These are phyloP conservation scores for Panus rudis DNA, from an alignment of 768 basidiomycete genomes.

Conservation along the genomic window DNA sequence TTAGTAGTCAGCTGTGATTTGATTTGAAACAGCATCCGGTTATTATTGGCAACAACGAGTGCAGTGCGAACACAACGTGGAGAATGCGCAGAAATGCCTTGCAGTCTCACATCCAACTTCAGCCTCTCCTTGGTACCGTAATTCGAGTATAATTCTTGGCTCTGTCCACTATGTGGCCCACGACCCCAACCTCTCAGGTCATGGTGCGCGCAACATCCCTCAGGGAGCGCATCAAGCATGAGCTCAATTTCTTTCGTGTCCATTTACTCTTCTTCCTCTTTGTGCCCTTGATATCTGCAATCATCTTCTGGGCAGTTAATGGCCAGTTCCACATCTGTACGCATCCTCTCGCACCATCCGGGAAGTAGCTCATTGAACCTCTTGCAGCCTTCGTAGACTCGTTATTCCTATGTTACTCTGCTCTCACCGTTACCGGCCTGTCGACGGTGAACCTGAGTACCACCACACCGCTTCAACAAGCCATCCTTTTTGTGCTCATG, in stretches of 20 bases:
- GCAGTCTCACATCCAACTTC: too few relatives aligned
- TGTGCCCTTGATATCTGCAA: constrained; percentile 52
- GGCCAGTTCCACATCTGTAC: constrained; percentile 34
- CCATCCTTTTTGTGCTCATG: constrained; percentile 50
- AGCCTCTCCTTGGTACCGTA: too few relatives aligned
- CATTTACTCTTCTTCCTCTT: constrained; percentile 45
- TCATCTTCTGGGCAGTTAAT: constrained; percentile 62
- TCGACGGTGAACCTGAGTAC: constrained; percentile 44
- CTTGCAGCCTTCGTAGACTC: constrained; percentile 43
- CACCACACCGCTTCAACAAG: constrained; percentile 41
- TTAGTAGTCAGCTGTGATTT: too few relatives aligned
- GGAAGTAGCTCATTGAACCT: neutral
- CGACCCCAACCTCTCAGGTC: too few relatives aligned
- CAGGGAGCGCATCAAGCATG: too few relatives aligned
- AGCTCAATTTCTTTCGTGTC: constrained; percentile 46
- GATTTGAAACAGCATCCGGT: too few relatives aligned
- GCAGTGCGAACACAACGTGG: too few relatives aligned
- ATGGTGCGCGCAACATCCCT: too few relatives aligned
- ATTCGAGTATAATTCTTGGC: too few relatives aligned
- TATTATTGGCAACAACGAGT: too few relatives aligned
- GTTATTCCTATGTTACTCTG: constrained; percentile 55
- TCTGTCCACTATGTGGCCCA: too few relatives aligned
- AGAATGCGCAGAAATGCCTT: too few relatives aligned
- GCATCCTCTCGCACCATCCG: constrained; percentile 3
- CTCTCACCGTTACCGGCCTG: constrained; percentile 40